These are phyloP conservation scores for Neoscytalidium dimidiatum DNA, from an alignment of 2,329 filamentous ascomycete genomes.

Conservation along the genomic window DNA sequence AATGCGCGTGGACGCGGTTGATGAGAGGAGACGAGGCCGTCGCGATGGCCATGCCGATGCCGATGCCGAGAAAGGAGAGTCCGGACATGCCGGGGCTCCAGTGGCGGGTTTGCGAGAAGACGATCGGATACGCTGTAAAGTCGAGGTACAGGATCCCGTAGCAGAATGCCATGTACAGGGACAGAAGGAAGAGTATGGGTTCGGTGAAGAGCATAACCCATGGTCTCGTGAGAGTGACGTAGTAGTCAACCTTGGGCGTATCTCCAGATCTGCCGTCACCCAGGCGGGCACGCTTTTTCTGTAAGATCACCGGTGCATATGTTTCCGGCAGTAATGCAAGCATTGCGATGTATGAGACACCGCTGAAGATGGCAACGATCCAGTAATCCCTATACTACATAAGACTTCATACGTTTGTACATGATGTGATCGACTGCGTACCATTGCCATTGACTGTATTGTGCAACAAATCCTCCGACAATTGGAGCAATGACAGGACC, in stretches of 20 bases:
- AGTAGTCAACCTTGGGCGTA: slow-evolving; percentile 17
- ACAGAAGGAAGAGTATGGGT: slow-evolving; percentile 68
- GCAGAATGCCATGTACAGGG: slow-evolving; percentile 64
- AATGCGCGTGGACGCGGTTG: slow-evolving; percentile 70
- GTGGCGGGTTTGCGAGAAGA: slow-evolving; percentile 74
- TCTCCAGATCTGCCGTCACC: not conserved
- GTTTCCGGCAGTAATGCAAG: slow-evolving; percentile 63
- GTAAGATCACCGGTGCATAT: slow-evolving; percentile 60
- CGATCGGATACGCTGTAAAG: slow-evolving; percentile 86
- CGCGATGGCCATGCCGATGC: slow-evolving; percentile 51
- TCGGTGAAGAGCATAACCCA: slow-evolving; percentile 60
- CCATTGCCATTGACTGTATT: slow-evolving; percentile 63
- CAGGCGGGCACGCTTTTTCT: not conserved
- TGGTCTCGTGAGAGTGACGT: slow-evolving; percentile 23
- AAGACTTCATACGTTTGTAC: slow-evolving; percentile 23
- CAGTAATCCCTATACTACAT: slow-evolving; percentile 55
- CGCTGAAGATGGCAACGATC: slow-evolving; percentile 77
- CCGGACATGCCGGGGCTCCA: slow-evolving; percentile 75
- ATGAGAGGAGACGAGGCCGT: slow-evolving; percentile 62
- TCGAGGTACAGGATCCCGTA: slow-evolving; percentile 88
- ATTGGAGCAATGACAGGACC: slow-evolving; percentile 46
- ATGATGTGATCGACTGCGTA: slow-evolving; percentile 29
- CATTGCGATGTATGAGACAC: slow-evolving; percentile 26
- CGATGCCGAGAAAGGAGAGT: slow-evolving; percentile 75
- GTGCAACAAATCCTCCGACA: slow-evolving; percentile 55